Conservation (phyloP, 108 stramenopile genomes). For the Cyclostephanos tholiformis region DNA sequence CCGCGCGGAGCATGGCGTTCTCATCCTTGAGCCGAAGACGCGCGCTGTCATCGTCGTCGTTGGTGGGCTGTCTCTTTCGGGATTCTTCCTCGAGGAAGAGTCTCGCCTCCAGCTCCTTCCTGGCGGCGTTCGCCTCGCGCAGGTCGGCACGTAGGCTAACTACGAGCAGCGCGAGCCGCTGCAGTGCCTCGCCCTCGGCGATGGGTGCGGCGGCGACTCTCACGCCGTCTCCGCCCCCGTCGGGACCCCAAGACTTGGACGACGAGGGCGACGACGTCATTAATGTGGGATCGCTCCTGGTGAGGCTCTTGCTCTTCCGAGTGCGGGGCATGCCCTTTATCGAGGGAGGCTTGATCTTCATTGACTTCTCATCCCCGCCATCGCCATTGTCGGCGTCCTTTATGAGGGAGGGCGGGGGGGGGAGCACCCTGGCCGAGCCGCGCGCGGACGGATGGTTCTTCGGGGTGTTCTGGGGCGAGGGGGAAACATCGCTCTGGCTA, state of each 20-base stretch:
- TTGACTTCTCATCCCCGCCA: not conserved
- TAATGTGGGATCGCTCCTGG: not conserved
- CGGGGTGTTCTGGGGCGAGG: not conserved
- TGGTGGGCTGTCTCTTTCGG: not conserved
- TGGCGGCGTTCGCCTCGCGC: conserved; percentile 15
- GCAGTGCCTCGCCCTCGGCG: conserved; percentile 43
- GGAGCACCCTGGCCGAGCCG: not conserved
- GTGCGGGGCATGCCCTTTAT: not conserved
- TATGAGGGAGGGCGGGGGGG: not conserved
- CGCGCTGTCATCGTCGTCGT: not conserved
- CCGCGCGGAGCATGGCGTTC: conserved; percentile 29
- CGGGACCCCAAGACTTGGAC: not conserved
- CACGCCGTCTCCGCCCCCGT: not conserved
- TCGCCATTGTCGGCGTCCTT: not conserved
- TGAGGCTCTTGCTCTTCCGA: not conserved
- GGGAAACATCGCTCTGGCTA: not conserved
- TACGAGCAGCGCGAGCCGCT: conserved; percentile 43
- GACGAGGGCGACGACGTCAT: not conserved
- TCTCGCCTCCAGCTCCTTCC: conserved; percentile 30
- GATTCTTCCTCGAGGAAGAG: conserved; percentile 7
- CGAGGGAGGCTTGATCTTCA: conserved; percentile 12
- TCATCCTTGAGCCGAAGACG: conserved; percentile 21
- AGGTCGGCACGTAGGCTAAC: conserved; percentile 36
- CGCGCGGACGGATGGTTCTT: not conserved
- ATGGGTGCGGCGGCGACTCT: too few relatives aligned